Evolutionary conservation across 139 green algal species (phyloP).

Genomic region (Tetradesmus lagerheimii): DNA sequence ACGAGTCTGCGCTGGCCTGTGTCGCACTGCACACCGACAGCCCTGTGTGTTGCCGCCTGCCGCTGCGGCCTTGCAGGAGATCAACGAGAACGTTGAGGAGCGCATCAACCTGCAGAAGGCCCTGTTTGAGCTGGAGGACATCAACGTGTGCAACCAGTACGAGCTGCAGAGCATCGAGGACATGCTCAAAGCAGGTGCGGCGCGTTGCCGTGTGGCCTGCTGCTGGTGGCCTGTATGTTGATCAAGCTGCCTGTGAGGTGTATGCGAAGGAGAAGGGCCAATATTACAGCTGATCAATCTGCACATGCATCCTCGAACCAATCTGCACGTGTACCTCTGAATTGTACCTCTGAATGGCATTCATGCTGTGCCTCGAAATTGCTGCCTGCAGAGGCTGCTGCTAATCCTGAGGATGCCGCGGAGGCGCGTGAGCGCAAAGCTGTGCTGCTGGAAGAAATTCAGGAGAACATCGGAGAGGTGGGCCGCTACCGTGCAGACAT

Average conservation of each 20-base stretch:
- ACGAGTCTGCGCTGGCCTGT: no score
- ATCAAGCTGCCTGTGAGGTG: no score
- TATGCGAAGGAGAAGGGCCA: no score
- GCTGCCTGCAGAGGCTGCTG: not conserved
- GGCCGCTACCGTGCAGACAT: slow-evolving; percentile 62
- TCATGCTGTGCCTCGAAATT: no score
- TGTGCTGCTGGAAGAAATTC: slow-evolving; percentile 51
- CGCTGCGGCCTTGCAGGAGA: slow-evolving; percentile 55
- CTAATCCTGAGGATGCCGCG: slow-evolving; percentile 2
- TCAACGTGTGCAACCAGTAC: slow-evolving; percentile 76
- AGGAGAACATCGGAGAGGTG: slow-evolving; percentile 53
- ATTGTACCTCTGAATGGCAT: no score
- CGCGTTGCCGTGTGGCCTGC: not conserved
- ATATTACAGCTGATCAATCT: no score
- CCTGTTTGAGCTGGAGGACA: slow-evolving; percentile 86
- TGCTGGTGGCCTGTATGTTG: no score
- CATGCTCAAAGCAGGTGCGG: slow-evolving; percentile 32
- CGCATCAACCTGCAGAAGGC: slow-evolving; percentile 86
- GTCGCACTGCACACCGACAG: no score
- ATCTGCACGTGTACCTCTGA: no score
- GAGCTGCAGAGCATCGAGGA: slow-evolving; percentile 60
- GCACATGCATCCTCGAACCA: no score
- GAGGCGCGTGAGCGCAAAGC: slow-evolving; percentile 45
- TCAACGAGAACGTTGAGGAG: slow-evolving; percentile 87
- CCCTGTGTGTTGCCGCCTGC: not conserved